Base-by-base conservation (phyloP, 176 grass and related monocot species). In the Avena insularis region DNA sequence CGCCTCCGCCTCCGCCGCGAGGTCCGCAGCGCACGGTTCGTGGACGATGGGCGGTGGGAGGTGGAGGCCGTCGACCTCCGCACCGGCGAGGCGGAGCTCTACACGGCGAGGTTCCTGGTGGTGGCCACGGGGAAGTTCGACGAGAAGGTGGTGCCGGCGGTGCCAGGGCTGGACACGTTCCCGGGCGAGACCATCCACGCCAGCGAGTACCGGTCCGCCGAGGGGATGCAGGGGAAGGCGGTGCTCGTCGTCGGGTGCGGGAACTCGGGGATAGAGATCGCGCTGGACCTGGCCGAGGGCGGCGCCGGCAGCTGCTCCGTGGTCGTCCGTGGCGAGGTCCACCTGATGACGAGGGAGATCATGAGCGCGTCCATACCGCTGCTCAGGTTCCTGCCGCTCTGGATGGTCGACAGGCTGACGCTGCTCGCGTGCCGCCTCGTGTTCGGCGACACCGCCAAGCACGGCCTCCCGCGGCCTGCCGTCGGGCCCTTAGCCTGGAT, bases 321-420 rank as follows among this genome's bases (percentile, higher is more conserved):
- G 31, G 65, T 68, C 65, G 65, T 68, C 65, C 65, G 31, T 12
- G 7, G 65, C 31, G 65, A 68, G 65, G 31, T 38, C 7, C 91
- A 95, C 62, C 31, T 95, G 0, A 56, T 93, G 20, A 85, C 72
- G 2, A 93, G 78, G 46, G 56, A 71, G 71, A 89, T 95, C n/a
- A 55, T 50, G 72, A 49, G 50, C 8, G 8, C 91, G 58, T 89
- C 70, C 2, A 83, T 87, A 49, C 6, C 25, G 15, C 70, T 89
- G 33, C 1, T 66, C 27, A 79, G 36, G 4, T 85, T 70, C 67
- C 71, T 93, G 47, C 87, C 89, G 4, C 9, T 83, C 9, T 58
- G 55, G 64, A 19, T 88, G 16, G 27, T 95, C 23, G 93, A 91
- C 50, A 20, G 57, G 1, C 17, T 93, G 53, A 45, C 87, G 56